A percentile compares a stretch with the other conserved stretches of the same genome.
These are phyloP conservation scores for Trichoderma semiorbis DNA, from an alignment of 2,329 filamentous ascomycete genomes.

Conservation along the genomic window DNA sequence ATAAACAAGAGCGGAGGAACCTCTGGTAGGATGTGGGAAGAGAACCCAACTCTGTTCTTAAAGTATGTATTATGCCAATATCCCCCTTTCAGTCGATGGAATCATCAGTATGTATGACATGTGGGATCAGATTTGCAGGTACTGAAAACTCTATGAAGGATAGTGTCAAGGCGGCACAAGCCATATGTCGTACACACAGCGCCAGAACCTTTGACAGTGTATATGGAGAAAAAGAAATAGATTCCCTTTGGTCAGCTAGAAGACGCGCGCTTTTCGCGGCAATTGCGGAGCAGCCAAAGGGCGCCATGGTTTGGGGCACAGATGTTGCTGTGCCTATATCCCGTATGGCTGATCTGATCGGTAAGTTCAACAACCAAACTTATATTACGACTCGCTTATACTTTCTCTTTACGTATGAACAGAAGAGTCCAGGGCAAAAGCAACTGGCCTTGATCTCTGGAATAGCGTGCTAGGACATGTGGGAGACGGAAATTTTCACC, in stretches of 20 bases:
- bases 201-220: conserved; percentile 67
- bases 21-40: conserved; percentile 60
- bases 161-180: conserved; percentile 54
- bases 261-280: conserved; percentile 74
- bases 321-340: conserved; percentile 78
- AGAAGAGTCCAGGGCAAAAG: conserved; percentile 64
- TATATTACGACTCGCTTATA: not conserved
- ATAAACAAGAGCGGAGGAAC: conserved; percentile 61
- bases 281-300: conserved; percentile 59
- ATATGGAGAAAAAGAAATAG: conserved; percentile 58
- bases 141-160: conserved; percentile 59
- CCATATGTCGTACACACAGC: conserved; percentile 48
- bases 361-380: conserved; percentile 16
- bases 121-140: conserved; percentile 52
- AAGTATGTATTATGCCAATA: conserved; percentile 39
- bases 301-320: conserved; percentile 70
- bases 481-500: conserved; percentile 72
- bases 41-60: conserved; percentile 69
- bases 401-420: not conserved
- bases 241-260: conserved; percentile 70
- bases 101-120: not conserved
- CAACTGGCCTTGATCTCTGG: conserved; percentile 58
- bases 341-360: conserved; percentile 66
- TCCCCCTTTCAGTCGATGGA: not conserved
- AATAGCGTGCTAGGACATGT: conserved; percentile 70